These are phyloP conservation scores for Candida peoriensis DNA, from an alignment of 805 yeast genomes.

Conservation along the genomic window DNA sequence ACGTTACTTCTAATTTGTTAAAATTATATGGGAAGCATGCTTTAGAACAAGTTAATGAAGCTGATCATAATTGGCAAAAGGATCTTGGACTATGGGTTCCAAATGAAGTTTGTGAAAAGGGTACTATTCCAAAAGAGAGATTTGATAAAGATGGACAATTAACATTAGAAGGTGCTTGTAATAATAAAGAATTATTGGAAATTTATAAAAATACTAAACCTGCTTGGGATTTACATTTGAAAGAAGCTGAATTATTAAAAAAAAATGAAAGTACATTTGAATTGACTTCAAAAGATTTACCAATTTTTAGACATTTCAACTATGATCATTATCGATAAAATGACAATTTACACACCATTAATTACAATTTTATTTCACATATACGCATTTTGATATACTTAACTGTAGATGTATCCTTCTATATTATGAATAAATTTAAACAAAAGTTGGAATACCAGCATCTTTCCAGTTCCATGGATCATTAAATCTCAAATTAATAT, in stretches of 20 bases:
- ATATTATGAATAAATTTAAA: too few species aligned
- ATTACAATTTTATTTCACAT: too few species aligned
- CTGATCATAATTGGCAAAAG: slow-evolving; percentile 33
- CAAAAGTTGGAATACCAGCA: slow-evolving; percentile 24
- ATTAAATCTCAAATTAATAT: slow-evolving; percentile 73
- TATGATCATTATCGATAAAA: slow-evolving; percentile 12
- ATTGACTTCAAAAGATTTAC: slow-evolving; percentile 27
- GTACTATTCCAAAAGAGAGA: slow-evolving; percentile 25
- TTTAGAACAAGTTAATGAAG: slow-evolving; percentile 5
- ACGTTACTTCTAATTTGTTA: slow-evolving; percentile 28
- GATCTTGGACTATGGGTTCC: slow-evolving; percentile 45
- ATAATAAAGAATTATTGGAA: slow-evolving; percentile 29
- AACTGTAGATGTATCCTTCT: too few species aligned
- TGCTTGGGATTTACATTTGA: slow-evolving; percentile 24
- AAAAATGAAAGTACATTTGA: slow-evolving; percentile 19
- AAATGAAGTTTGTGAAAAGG: slow-evolving; percentile 31
- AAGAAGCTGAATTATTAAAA: slow-evolving; percentile 21
- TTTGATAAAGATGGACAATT: slow-evolving; percentile 24
- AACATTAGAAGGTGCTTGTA: slow-evolving; percentile 36
- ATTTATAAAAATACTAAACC: slow-evolving; percentile 31
- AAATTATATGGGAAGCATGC: slow-evolving; percentile 29
- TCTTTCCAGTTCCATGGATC: slow-evolving; percentile 49
- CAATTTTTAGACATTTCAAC: slow-evolving; percentile 29
- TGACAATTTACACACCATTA: too few species aligned
- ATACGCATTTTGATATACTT: too few species aligned